Conservation (phyloP, 495 filamentous ascomycete species). For the Saxophila tyrrhenica region DNA sequence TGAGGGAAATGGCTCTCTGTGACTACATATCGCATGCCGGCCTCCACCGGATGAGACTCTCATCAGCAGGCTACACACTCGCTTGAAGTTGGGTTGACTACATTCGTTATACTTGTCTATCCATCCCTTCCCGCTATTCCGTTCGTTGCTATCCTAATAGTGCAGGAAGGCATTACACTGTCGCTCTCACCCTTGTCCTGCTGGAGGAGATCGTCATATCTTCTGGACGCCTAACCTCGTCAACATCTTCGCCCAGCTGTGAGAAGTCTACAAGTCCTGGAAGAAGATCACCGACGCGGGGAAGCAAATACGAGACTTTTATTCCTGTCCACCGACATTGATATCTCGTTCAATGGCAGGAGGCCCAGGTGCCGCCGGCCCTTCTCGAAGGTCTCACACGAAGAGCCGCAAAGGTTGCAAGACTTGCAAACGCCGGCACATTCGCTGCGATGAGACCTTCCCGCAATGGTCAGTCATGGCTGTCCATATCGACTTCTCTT, state of each 20-base stretch:
- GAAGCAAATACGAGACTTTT: too few relatives aligned
- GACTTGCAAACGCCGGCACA: constrained; percentile 94
- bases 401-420: constrained; percentile 97
- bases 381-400: constrained; percentile 74
- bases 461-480: constrained; percentile 83
- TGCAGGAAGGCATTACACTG: too few relatives aligned
- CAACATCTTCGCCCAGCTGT: too few relatives aligned
- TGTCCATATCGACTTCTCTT: too few relatives aligned
- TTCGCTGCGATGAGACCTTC: constrained; percentile 93
- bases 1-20: neutral
- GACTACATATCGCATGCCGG: constrained; percentile 1
- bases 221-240: neutral
- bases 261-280: too few relatives aligned
- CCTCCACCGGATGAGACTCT: neutral
- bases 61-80: neutral
- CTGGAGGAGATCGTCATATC: neutral
- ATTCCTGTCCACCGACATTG: too few relatives aligned
- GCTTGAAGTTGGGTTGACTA: neutral
- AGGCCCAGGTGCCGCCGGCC: constrained; percentile 50
- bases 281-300: too few relatives aligned
- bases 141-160: neutral
- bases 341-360: constrained; percentile 46
- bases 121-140: neutral
- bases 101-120: neutral
- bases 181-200: neutral